Base-by-base conservation (phyloP, 1,284 basidiomycete species). In the Macrocybe sp. region DNA sequence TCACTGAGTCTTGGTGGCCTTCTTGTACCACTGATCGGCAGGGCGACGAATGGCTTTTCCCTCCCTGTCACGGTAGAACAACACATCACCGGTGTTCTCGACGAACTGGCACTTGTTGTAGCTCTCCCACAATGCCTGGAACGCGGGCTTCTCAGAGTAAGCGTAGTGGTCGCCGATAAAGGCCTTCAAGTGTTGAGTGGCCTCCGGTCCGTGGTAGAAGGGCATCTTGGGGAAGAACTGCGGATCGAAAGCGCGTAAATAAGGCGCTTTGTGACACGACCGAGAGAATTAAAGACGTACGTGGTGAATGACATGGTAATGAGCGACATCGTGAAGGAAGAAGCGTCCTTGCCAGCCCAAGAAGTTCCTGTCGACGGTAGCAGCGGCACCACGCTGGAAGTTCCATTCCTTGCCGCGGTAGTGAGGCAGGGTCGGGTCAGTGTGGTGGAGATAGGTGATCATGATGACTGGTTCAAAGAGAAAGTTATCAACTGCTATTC, bases 41-140 rank as follows among this genome's bases (percentile, higher is more conserved):
- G 67, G 66, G 3, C 64, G 55, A 33, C 60, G 62, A 35, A 52
- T 37, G 11, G 66, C 67, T n/a, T 59, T 52, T 4, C 85, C 84
- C 37, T 70, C 60, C 46, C 70, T 71, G 64, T 89, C 75, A 54
- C 78, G 78, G 70, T 79, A 89, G 67, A 87, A 87, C 28, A 82
- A 63, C 48, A 86, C 65, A 34, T 72, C 67, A 30, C 73, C 72
- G 72, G 35, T 60, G 49, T 73, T 65, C 48, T 91, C 88, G 41
- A 91, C 81, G 65, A 85, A 90, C 60, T 83, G 70, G 55, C 78
- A 84, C 14, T 71, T 64, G 57, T 79, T 82, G 58, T 79, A 81
- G 47, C 64, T 77, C 4, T 74, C 65, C 79, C 79, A 81, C 4
- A 83, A 67, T 2, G 76, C 73, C 50, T 66, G 59, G 66, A 81